These are phyloP conservation scores for Cryptococcus deneoformans DNA, from an alignment of 1,284 basidiomycete genomes.

Conservation along the genomic window DNA sequence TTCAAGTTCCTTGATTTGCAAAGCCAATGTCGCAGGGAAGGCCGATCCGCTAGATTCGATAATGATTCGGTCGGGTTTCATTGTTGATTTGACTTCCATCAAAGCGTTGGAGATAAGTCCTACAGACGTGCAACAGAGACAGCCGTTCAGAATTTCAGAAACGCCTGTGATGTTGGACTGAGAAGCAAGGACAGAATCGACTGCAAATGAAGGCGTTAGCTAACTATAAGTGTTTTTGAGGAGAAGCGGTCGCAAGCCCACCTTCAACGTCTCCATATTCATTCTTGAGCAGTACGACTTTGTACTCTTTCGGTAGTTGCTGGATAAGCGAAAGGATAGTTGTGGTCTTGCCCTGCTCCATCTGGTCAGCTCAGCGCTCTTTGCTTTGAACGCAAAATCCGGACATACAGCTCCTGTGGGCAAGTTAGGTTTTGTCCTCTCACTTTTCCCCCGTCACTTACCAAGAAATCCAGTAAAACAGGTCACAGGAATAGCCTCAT, in stretches of 20 bases:
- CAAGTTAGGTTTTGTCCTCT: not conserved
- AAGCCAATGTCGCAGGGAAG: constrained; percentile 75
- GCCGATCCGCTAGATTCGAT: constrained; percentile 84
- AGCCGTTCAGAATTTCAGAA: constrained; percentile 87
- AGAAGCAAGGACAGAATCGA: constrained; percentile 80
- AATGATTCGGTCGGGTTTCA: constrained; percentile 78
- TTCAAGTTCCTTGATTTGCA: constrained; percentile 85
- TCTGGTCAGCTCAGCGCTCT: not conserved
- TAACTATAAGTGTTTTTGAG: not conserved
- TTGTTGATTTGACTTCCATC: constrained; percentile 82
- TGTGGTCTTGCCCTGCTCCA: constrained; percentile 50
- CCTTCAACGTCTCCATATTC: constrained; percentile 48
- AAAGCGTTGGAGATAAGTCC: constrained; percentile 87
- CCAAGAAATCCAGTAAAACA: constrained; percentile 74
- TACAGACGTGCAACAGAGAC: constrained; percentile 89
- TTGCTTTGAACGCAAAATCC: not conserved
- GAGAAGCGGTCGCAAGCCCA: constrained; percentile 9
- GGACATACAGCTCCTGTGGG: constrained; percentile 28
- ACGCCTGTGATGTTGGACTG: constrained; percentile 79
- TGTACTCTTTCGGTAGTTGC: constrained; percentile 72
- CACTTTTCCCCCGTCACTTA: constrained; percentile 7
- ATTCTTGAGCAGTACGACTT: constrained; percentile 73
- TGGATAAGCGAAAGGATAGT: constrained; percentile 79
- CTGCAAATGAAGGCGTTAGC: constrained; percentile 35
- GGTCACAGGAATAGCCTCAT: constrained; percentile 64